These are phyloP conservation scores for Populus hybrid DNA, from an alignment of 441 rosid genomes.

Conservation along the genomic window DNA sequence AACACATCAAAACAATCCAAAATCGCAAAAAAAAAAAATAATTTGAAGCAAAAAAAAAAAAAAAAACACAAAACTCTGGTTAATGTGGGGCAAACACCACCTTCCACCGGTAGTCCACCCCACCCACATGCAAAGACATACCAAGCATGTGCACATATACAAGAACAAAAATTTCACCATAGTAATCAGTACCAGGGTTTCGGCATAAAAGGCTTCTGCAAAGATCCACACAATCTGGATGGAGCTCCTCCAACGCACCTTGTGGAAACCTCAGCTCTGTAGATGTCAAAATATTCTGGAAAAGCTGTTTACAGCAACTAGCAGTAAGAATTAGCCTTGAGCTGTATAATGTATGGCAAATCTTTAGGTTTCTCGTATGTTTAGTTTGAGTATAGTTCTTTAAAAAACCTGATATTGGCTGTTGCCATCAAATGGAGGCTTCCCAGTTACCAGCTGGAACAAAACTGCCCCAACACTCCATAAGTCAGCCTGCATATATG, in stretches of 20 bases:
- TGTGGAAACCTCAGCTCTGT: conserved; percentile 70
- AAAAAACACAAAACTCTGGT: no score
- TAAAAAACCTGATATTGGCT: conserved; percentile 59
- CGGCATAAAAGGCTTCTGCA: conserved; percentile 69
- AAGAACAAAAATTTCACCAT: conserved; percentile 4
- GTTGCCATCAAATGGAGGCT: conserved; percentile 73
- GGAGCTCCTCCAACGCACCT: conserved; percentile 48
- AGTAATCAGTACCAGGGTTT: conserved; percentile 54
- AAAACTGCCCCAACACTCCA: conserved; percentile 95
- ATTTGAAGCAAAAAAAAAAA: no score
- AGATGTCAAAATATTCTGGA: conserved; percentile 66
- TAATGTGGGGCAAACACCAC: no score
- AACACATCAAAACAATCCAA: no score
- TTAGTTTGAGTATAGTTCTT: conserved; percentile 2
- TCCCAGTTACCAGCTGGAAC: conserved; percentile 85
- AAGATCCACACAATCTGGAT: conserved; percentile 73
- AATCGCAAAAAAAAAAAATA: no score
- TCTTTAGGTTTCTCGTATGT: neutral
- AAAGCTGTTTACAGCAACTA: conserved; percentile 51
- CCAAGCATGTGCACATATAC: neutral
- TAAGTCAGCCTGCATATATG: conserved; percentile 65
- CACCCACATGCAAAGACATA: neutral
- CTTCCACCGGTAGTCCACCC: neutral
- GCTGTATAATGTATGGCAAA: conserved; percentile 6
- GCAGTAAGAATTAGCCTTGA: neutral